Percentiles rank a stretch among this genome's conserved stretches.
These are phyloP conservation scores for Noccaea bulbosa DNA, from an alignment of 345 rosid species.

Conservation along the genomic window DNA sequence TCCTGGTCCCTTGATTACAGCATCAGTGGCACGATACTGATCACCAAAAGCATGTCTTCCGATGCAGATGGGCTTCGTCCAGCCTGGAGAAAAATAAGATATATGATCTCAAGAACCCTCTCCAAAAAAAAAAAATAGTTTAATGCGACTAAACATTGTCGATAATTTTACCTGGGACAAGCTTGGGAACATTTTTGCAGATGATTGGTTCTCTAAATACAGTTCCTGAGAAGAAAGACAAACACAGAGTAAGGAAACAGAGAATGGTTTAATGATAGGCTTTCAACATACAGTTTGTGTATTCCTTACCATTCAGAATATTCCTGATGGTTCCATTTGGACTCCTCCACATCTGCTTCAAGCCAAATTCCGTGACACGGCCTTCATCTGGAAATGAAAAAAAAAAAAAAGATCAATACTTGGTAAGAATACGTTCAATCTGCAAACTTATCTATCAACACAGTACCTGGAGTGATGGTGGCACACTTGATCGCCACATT, in stretches of 20 bases:
- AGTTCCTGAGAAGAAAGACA: conserved; percentile 66
- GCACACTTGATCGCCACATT: conserved; percentile 99
- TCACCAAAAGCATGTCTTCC: conserved; percentile 99
- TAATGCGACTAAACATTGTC: background rate
- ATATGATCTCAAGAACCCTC: conserved; percentile 6
- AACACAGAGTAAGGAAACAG: conserved; percentile 5
- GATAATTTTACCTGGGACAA: conserved; percentile 67
- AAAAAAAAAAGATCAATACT: background rate
- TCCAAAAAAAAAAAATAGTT: background rate
- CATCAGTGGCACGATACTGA: conserved; percentile 93
- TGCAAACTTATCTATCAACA: background rate
- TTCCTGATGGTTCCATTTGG: conserved; percentile 97
- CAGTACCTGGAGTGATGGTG: conserved; percentile 93
- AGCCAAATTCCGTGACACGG: conserved; percentile 80
- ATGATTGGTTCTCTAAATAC: conserved; percentile 97
- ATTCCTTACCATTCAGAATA: conserved; percentile 78
- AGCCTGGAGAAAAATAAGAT: conserved; percentile 55
- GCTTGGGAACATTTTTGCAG: conserved; percentile 88
- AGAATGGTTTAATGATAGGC: conserved; percentile 1
- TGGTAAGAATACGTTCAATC: background rate
- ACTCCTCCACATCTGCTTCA: conserved; percentile 98
- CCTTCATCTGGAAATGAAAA: conserved; percentile 67
- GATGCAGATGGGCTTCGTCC: conserved; percentile 98
- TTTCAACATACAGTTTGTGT: background rate
- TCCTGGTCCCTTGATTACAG: conserved; percentile 90